Base-by-base conservation (phyloP, 2,329 filamentous ascomycete genomes). In the Diaporthe amygdali region DNA sequence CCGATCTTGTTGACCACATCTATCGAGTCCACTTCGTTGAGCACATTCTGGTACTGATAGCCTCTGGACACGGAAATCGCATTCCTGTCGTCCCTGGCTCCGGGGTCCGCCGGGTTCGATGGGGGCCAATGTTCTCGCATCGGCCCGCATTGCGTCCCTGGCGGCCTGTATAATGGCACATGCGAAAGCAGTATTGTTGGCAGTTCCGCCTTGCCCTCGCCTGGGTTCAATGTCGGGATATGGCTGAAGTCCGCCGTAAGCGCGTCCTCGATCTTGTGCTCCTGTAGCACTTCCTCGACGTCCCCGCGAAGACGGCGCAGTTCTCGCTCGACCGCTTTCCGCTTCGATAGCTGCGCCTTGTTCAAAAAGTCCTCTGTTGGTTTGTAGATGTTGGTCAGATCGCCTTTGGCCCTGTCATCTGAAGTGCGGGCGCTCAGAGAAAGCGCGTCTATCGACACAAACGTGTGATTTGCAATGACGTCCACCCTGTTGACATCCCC, bases 41-140 rank as follows among this genome's bases (percentile, higher is more conserved):
- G 89, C 3, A 98, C 96, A 76, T 98, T 99, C 80, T 98, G 96
- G 78, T 99, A 99, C 80, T 99, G 96, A 78, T 98, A 98, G 17
- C 96, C 96, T 20, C 86, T 87, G 12, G 89, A 84, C 20, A 99
- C 90, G 2, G 88, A 88, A 71, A 99, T 93, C 30, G 95, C 91
- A 75, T 96, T 97, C 69, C 90, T 88, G 56, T 93, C 86, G 76
- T 97, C 94, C 3, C 84, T 90, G 69, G 81, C 80, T 1, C 89
- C 83, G 0, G 87, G 86, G 0, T 76, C 81, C 0, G 80, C 84
- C 76, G 92, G 87, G 8, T 90, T 90, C 0, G 90, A 85, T 0
- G 93, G 94, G 2, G 94, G 94, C 84, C 91, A 96, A 74, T 90
- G 93, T 83, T 99, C 96, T 72, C 96, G 91, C 59, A 92, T 84